Evolutionary conservation across 768 basidiomycete genomes (phyloP), one percentile per base, ranked within the genome.

Genomic region (Hydnomerulius pinastri): DNA sequence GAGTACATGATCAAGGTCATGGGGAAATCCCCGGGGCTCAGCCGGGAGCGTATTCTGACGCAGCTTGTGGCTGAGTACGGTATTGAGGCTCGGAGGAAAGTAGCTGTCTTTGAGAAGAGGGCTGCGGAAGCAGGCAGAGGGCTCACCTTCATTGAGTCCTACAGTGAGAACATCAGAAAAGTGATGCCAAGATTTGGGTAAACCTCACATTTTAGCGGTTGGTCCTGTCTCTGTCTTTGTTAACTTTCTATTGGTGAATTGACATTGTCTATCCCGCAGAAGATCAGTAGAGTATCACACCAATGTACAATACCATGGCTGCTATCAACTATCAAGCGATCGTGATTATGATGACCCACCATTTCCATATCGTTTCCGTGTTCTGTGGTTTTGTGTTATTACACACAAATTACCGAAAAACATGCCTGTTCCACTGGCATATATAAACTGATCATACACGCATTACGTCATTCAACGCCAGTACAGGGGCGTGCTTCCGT

Each of bases 401-500:
- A 8, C 15, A 35, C 15, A n/a, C 33, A 35, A 35, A 4, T n/a
- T 35, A 17, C 15, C 15, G 4, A 35, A 17, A n/a, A n/a, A n/a
- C 33, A 35, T 35, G 33, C 6, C 17, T n/a, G 17, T 17, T 27
- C 18, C 40, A 17, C n/a, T n/a, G n/a, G n/a, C 25, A 18, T 7
- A 28, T 24, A 18, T 24, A 6, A 7, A 10, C 4, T 33, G 35
- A 11, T n/a, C 25, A 12, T 43, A 27, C 20, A 35, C 15, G 33
- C 15, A 35, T 17, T 13, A 29, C 15, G 4, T 4, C n/a, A 33
- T 54, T 57, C 45, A 74, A 13, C 71, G 64, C 72, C 73, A 75
- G 54, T 76, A 76, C 17, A 51, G 42, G 2, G 72, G 70, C 17
- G 59, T 64, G 46, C 62, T 72, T 24, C 55, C 71, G 35, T 66